Evolutionary conservation across 495 filamentous ascomycete species (phyloP), one percentile per base, ranked within the genome.

Genomic region (Podospora fimiseda): DNA sequence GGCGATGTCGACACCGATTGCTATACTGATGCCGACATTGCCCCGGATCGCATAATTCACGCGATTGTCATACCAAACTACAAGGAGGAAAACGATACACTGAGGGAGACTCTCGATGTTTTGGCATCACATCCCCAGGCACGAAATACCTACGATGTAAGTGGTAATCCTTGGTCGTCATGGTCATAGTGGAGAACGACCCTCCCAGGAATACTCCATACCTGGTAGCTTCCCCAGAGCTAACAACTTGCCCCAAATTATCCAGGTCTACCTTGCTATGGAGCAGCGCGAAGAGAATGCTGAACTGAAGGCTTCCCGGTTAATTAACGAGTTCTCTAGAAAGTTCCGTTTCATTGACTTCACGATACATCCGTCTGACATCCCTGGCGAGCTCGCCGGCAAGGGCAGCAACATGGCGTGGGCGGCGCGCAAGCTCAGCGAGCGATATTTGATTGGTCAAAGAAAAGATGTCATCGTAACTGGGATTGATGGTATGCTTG

Each of bases 51-150:
- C 37, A 57, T 84, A 18, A 66, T 85, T 13, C 80, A 85, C 50
- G 81, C 81, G 2, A 84, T 87, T 48, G 73, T 87, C 54, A 68
- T 87, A 9, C 84, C 84, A 13, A 85, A 85, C 57, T 87, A 87
- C 66, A 82, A 81, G 53, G 84, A 87, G 58, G 82, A 86, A 21
- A 64, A 83, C 50, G 78, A 83, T 46, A 84, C 78, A 0, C 65
- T 87, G 48, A 69, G 78, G 54, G 82, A 84, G 51, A 86, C 84
- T 1, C 64, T 86, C 23, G 78, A 80, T 22, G 82, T 86, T 19
- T 66, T 87, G 55, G 84, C 82, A 5, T 79, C 74, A 33, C 84
- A 87, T 61, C 75, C 81, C 3, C 74, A 81, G 51, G 84, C 84
- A 18, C 72, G 74, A 41, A 70, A 73, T 46, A 76, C 74, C 39